phyloP scores from a whole-genome alignment of 202 grass and related monocot genomes.

The Alloteropsis angusta region DNA sequence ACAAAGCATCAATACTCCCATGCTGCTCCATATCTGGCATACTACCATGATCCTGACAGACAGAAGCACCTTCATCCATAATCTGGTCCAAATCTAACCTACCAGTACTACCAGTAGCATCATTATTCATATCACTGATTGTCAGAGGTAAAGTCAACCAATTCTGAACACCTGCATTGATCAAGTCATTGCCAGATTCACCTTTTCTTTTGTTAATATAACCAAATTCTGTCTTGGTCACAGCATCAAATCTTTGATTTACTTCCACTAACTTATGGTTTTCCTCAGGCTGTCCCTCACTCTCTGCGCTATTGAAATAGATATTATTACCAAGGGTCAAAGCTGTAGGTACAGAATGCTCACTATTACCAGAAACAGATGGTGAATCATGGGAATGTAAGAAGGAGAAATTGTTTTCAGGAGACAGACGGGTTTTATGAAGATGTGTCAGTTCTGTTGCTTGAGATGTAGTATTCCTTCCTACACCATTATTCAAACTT shows the following conservation, averaged over 20 bases:
- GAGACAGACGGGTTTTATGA: not conserved
- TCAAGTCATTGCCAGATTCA: constrained; percentile 12
- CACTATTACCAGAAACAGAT: constrained; percentile 26
- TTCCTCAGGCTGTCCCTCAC: constrained; percentile 20
- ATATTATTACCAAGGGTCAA: constrained; percentile 41
- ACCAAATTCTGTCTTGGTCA: constrained; percentile 13
- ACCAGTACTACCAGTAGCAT: constrained; percentile 10
- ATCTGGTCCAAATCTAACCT: constrained; percentile 30
- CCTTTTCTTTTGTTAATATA: constrained; percentile 12
- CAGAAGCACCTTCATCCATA: constrained; percentile 15
- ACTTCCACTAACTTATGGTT: constrained; percentile 15
- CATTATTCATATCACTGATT: constrained; percentile 9
- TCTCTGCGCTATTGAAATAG: constrained; percentile 32
- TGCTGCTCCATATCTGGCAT: constrained; percentile 20
- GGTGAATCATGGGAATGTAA: constrained; percentile 19
- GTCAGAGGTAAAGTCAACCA: constrained; percentile 37
- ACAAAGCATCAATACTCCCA: constrained; percentile 15
- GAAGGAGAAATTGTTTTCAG: constrained; percentile 30
- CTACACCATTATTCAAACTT: constrained; percentile 26
- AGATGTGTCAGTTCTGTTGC: constrained; percentile 21
- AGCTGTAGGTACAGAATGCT: constrained; percentile 39
- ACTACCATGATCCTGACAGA: constrained; percentile 30
- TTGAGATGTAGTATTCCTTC: constrained; percentile 2
- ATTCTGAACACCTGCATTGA: constrained; percentile 23
- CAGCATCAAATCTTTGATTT: constrained; percentile 25